Conservation (phyloP, 73 alveolate species). For the Paraurostyla sp. region DNA sequence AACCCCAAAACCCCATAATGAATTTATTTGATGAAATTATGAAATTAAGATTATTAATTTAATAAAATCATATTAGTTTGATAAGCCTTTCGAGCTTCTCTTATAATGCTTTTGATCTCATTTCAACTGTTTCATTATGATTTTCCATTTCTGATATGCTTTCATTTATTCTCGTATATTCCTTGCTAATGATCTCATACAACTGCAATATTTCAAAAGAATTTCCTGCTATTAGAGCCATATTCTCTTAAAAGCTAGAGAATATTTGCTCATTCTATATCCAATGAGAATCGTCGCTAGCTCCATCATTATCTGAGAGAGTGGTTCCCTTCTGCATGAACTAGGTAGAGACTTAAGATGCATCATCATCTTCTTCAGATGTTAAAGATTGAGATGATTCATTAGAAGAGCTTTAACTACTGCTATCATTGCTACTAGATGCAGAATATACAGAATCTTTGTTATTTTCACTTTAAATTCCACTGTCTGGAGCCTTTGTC, state of each 20-base stretch:
- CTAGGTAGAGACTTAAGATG: not conserved
- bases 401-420: constrained; percentile 15
- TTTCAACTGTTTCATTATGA: constrained; percentile 3
- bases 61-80: not conserved
- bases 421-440: not conserved
- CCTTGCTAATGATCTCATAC: constrained; percentile 42
- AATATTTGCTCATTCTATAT: constrained; percentile 16
- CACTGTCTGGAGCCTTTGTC: constrained; percentile 19
- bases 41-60: no score
- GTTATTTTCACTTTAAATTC: not conserved
- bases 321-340: constrained; percentile 5
- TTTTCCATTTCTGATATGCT: constrained; percentile 30
- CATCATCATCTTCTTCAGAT: constrained; percentile 50
- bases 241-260: constrained; percentile 34
- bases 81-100: not conserved
- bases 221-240: constrained; percentile 53
- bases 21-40: no score
- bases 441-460: not conserved
- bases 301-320: not conserved
- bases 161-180: constrained; percentile 15
- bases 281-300: constrained; percentile 40
- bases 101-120: not conserved
- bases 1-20: no score
- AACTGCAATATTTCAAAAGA: constrained; percentile 44
- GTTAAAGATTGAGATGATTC: constrained; percentile 13